These are phyloP conservation scores for Tuctoria greenei DNA, from an alignment of 176 grass and related monocot species.

Conservation along the genomic window DNA sequence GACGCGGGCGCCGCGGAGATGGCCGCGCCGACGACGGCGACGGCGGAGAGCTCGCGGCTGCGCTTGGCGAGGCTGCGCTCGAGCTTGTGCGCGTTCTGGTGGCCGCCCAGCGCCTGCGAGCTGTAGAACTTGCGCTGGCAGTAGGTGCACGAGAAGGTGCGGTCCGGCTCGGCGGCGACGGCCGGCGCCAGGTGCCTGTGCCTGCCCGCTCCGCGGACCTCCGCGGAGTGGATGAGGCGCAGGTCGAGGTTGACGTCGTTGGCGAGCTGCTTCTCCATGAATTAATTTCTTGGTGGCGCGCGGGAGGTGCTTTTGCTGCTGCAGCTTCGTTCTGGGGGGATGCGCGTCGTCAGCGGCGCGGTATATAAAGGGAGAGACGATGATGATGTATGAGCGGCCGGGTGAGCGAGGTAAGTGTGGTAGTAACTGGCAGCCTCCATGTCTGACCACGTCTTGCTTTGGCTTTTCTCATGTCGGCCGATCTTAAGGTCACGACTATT, in stretches of 20 bases:
- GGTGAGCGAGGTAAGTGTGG: not conserved
- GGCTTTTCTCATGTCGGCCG: conserved; percentile 1
- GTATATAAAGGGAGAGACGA: conserved; percentile 24
- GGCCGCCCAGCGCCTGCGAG: conserved; percentile 92
- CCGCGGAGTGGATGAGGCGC: conserved; percentile 38
- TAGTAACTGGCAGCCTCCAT: not conserved
- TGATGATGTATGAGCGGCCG: not conserved
- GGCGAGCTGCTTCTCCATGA: conserved; percentile 34
- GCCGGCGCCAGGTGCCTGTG: not conserved
- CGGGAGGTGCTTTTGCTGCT: conserved; percentile 3
- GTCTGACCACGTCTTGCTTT: not conserved
- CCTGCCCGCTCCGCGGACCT: not conserved
- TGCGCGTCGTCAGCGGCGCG: not conserved
- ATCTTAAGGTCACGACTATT: not conserved
- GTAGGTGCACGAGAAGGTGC: conserved; percentile 92
- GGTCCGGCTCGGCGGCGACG: conserved; percentile 2
- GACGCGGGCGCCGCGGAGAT: not conserved
- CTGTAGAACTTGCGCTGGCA: conserved; percentile 87
- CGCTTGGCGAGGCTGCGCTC: conserved; percentile 65
- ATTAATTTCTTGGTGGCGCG: not conserved
- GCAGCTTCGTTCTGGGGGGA: not conserved
- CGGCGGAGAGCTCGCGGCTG: conserved; percentile 52
- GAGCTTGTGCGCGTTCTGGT: conserved; percentile 99
- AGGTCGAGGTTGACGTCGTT: conserved; percentile 61
- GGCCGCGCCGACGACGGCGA: not conserved